Conservation (phyloP, 164 flowering plant species). For the Aristolochia californica region DNA sequence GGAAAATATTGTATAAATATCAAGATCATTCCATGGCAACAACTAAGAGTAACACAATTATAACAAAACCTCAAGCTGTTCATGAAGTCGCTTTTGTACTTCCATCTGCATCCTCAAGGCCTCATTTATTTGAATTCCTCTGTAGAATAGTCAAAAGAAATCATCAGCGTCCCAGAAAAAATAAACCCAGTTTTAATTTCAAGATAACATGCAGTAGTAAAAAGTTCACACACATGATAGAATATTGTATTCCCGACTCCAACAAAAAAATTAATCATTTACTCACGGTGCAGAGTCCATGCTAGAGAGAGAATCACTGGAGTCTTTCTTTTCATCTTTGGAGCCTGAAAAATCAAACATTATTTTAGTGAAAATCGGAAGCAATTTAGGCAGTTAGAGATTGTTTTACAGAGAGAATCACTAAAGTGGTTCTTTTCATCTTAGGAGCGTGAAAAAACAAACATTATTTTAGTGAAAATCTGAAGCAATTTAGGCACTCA, state of each 20-base stretch:
- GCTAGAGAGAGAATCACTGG: constrained; percentile 41
- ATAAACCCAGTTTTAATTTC: background rate
- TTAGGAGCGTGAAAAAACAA: constrained; percentile 31
- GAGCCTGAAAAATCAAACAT: constrained; percentile 24
- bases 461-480: background rate
- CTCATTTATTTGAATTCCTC: constrained; percentile 54
- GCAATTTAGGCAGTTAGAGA: background rate
- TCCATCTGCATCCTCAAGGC: constrained; percentile 65
- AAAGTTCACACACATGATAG: background rate
- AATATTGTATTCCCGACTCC: background rate
- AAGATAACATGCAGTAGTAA: background rate
- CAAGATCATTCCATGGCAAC: background rate
- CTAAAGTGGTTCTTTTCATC: constrained; percentile 51
- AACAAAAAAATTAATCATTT: background rate
- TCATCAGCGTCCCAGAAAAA: background rate
- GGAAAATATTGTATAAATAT: background rate
- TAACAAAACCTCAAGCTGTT: constrained; percentile 54
- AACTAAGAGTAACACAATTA: background rate
- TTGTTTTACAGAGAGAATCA: constrained; percentile 25
- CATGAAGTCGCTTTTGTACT: constrained; percentile 65
- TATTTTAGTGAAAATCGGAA: background rate
- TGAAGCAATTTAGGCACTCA: too few species aligned
- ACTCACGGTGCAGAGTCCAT: constrained; percentile 53
- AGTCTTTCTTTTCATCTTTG: constrained; percentile 49
- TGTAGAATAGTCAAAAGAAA: constrained; percentile 9